These are phyloP conservation scores for Talaromyces rugulosus DNA, from an alignment of 2,329 filamentous ascomycete genomes.

Conservation along the genomic window DNA sequence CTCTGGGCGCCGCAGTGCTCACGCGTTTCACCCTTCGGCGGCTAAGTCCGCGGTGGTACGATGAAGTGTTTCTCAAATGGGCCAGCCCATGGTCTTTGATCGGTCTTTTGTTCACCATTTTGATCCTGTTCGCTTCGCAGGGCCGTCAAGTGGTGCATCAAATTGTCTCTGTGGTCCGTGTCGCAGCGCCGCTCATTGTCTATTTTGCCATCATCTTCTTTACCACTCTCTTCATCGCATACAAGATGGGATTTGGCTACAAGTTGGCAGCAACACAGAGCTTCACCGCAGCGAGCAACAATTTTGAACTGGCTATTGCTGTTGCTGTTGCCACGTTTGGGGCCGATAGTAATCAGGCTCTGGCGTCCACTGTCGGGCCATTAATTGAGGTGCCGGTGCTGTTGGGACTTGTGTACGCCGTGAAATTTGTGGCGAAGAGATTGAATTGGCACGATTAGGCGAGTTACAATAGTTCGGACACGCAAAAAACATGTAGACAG, in stretches of 20 bases:
- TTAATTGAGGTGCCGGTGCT: constrained; percentile 83
- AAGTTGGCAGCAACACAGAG: constrained; percentile 69
- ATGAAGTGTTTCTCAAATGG: constrained; percentile 64
- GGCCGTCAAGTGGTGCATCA: constrained; percentile 73
- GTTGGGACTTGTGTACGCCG: constrained; percentile 69
- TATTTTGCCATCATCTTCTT: constrained; percentile 78
- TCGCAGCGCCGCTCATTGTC: constrained; percentile 73
- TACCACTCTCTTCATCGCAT: constrained; percentile 58
- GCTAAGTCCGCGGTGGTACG: constrained; percentile 59
- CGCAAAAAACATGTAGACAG: neutral
- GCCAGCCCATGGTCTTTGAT: constrained; percentile 72
- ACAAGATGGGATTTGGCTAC: constrained; percentile 70
- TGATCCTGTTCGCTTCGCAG: constrained; percentile 81
- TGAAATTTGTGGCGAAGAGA: constrained; percentile 53
- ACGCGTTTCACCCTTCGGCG: constrained; percentile 62
- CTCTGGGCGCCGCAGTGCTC: constrained; percentile 72
- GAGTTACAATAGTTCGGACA: neutral
- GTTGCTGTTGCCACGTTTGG: constrained; percentile 81
- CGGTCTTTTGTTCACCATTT: constrained; percentile 80
- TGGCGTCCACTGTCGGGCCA: constrained; percentile 79
- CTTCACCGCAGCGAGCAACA: constrained; percentile 87
- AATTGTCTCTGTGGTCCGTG: constrained; percentile 75
- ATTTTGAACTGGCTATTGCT: constrained; percentile 88
- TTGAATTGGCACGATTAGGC: constrained; percentile 49
- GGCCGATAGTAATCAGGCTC: constrained; percentile 69